phyloP scores from a whole-genome alignment of 257 asterid species.

The Craterostigma plantagineum region DNA sequence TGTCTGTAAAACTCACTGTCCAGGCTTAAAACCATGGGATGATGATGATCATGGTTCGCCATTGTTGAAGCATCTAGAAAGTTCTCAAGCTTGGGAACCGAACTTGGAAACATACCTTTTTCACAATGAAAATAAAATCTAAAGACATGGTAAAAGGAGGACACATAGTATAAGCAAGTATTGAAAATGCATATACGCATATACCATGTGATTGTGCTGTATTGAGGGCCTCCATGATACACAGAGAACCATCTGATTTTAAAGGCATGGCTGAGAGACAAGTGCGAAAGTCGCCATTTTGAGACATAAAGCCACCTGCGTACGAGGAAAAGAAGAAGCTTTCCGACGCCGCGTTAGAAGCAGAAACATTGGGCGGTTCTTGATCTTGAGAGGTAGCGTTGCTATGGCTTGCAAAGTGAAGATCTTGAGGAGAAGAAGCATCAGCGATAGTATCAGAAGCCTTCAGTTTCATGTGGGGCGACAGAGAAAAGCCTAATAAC shows the following conservation, averaged over 20 bases:
- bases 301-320: constrained; percentile 5
- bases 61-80: constrained; percentile 55
- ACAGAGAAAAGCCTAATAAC: constrained; percentile 83
- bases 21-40: constrained; percentile 28
- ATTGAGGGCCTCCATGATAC: constrained; percentile 41
- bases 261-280: constrained; percentile 57
- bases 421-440: background rate
- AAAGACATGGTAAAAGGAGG: too few relatives aligned
- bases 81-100: constrained; percentile 64
- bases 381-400: too few relatives aligned
- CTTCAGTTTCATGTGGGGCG: constrained; percentile 64
- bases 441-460: constrained; percentile 8
- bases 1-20: constrained; percentile 38
- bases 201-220: background rate
- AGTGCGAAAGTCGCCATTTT: constrained; percentile 27
- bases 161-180: too few relatives aligned
- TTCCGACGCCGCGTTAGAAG: constrained; percentile 15
- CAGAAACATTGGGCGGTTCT: background rate
- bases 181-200: background rate
- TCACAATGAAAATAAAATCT: background rate
- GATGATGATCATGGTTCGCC: constrained; percentile 15
- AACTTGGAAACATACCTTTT: constrained; percentile 21
- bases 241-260: constrained; percentile 76
- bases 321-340: constrained; percentile 4
- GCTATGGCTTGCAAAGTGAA: background rate